Percentiles rank a stretch among this genome's conserved stretches.
These are phyloP conservation scores for Cystobasidium onofrii DNA, from an alignment of 768 basidiomycete genomes.

Conservation along the genomic window DNA sequence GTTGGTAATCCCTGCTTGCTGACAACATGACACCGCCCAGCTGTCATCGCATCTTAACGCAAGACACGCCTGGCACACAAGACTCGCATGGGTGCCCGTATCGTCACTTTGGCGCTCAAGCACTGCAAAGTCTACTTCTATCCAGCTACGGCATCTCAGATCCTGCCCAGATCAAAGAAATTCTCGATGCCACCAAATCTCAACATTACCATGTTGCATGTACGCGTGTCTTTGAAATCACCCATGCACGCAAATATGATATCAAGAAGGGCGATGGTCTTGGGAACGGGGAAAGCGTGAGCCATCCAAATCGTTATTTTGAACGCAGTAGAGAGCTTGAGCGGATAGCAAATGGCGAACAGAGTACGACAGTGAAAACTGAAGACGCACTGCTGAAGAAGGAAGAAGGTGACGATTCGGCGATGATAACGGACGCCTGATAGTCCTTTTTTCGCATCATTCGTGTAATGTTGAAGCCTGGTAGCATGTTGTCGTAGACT, in stretches of 20 bases:
- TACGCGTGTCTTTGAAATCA: constrained; percentile 91
- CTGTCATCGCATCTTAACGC: constrained; percentile 76
- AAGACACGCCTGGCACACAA: constrained; percentile 58
- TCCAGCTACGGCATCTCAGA: constrained; percentile 61
- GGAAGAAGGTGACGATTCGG: constrained; percentile 6
- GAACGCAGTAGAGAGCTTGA: constrained; percentile 38
- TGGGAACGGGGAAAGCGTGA: constrained; percentile 74
- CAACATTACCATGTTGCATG: constrained; percentile 90
- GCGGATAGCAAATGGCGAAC: constrained; percentile 38
- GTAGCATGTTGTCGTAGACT: not conserved
- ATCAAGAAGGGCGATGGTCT: constrained; percentile 84
- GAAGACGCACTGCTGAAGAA: not conserved
- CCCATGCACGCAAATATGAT: constrained; percentile 55
- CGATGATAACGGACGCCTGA: not conserved
- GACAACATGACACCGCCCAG: constrained; percentile 49
- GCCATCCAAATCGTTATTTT: constrained; percentile 76
- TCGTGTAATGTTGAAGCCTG: not conserved
- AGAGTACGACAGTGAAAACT: not conserved
- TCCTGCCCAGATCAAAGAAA: constrained; percentile 66
- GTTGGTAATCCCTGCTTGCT: not conserved
- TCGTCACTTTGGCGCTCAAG: constrained; percentile 74
- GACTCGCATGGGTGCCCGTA: constrained; percentile 87
- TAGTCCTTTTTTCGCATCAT: not conserved
- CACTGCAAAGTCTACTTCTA: constrained; percentile 67
- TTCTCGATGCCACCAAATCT: constrained; percentile 67